Evolutionary conservation across 1,284 basidiomycete species (phyloP).

Genomic region (Ganoderma boninense): DNA sequence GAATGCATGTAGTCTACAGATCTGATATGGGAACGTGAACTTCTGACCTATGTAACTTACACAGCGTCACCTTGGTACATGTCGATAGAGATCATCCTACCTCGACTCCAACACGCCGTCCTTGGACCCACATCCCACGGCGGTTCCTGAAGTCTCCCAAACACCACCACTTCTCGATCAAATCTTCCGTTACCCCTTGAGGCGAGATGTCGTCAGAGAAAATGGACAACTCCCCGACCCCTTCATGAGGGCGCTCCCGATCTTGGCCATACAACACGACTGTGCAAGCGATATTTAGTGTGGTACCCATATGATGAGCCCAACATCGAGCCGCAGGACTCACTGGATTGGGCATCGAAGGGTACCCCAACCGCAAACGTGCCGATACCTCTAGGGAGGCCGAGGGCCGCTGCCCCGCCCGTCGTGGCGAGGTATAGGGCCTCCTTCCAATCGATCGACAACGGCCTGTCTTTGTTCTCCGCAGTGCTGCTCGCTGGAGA

Average conservation of each 20-base stretch:
- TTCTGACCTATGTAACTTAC: background rate
- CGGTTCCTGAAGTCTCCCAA: constrained; percentile 77
- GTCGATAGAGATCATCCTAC: constrained; percentile 8
- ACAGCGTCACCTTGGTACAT: background rate
- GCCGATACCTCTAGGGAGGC: constrained; percentile 57
- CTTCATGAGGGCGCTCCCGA: constrained; percentile 38
- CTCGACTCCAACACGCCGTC: constrained; percentile 37
- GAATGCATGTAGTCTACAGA: background rate
- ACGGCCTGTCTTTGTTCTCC: constrained; percentile 18
- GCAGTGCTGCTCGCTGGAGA: background rate
- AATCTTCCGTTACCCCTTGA: constrained; percentile 53
- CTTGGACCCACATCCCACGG: constrained; percentile 77
- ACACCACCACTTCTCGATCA: constrained; percentile 91
- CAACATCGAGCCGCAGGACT: constrained; percentile 39
- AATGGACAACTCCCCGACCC: constrained; percentile 67
- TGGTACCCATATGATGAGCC: background rate
- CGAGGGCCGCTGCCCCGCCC: constrained; percentile 77
- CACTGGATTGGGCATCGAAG: constrained; percentile 86
- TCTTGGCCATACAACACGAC: constrained; percentile 33
- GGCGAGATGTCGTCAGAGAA: constrained; percentile 62
- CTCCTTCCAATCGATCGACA: constrained; percentile 70
- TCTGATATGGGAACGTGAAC: background rate
- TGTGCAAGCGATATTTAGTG: background rate
- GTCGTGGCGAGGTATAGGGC: constrained; percentile 80
- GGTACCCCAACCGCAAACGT: constrained; percentile 71